Percentiles rank a stretch among this genome's conserved stretches.
Evolutionary conservation across 73 alveolate genomes (phyloP).

Genomic region (Paramecium sexaurelia): DNA sequence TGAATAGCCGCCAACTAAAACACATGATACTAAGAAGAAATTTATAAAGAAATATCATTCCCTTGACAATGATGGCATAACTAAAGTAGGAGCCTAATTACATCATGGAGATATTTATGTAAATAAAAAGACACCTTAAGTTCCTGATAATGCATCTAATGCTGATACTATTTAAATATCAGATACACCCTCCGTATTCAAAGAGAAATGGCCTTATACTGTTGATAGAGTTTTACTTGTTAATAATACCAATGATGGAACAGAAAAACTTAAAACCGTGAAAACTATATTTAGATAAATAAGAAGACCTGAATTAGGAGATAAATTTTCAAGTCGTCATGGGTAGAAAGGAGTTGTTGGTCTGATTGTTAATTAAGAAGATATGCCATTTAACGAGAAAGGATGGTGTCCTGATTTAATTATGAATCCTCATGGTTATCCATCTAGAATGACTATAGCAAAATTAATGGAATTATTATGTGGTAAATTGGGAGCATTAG

Average conservation of each 20-base stretch:
- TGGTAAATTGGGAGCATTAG: conserved; percentile 94
- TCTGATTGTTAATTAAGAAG: conserved; percentile 97
- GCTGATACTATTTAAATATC: not conserved
- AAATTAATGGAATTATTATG: conserved; percentile 94
- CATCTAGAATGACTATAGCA: conserved; percentile 99
- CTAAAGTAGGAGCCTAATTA: conserved; percentile 85
- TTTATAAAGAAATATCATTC: conserved; percentile 86
- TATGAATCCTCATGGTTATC: conserved; percentile 99
- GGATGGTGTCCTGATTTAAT: conserved; percentile 99
- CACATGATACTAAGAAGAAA: not conserved
- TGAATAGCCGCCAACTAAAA: conserved; percentile 50
- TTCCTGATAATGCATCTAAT: conserved; percentile 61
- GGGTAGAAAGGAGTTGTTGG: conserved; percentile 99
- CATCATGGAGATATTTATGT: conserved; percentile 88
- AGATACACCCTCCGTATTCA: not conserved
- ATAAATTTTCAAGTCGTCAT: conserved; percentile 97
- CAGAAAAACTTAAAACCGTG: conserved; percentile 68
- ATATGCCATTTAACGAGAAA: conserved; percentile 95
- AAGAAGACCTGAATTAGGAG: conserved; percentile 98
- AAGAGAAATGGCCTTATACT: conserved; percentile 48
- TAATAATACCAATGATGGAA: conserved; percentile 76
- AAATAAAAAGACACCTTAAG: conserved; percentile 84
- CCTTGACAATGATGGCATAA: conserved; percentile 93
- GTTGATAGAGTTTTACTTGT: conserved; percentile 87
- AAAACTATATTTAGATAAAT: conserved; percentile 91